Base-by-base conservation (phyloP, 2,329 filamentous ascomycete species). In the Lasiodiplodia theobromae region DNA sequence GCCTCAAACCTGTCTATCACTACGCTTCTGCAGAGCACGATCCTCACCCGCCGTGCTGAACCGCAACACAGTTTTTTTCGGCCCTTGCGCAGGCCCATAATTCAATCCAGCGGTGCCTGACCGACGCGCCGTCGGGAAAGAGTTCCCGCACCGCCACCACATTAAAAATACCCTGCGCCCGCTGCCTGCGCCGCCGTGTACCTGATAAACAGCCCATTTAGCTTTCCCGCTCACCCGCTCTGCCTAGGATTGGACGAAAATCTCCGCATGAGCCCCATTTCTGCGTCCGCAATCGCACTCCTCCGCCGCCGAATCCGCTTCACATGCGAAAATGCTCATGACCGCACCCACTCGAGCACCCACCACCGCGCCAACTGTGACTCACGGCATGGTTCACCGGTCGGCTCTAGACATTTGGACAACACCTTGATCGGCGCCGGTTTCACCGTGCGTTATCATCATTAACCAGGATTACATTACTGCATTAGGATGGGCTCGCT, bases 71-170 rank as follows among this genome's bases (percentile, higher is more conserved):
- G 31, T 12, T 44, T 67, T 60, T 58, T 51, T 44, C 12, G 16
- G 21, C 28, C 40, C 56, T 53, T 67, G 38, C 53, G 40, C 28
- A 44, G 53, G 28, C 44, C 54, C 65, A 60, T 53, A 52, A 52
- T 67, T 60, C 65, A 44, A 51, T 25, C 65, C 28, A 25, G 18
- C 23, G 40, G 54, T n/a, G 54, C 40, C 65, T 28, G 47, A 58
- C 44, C 34, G n/a, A 25, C 21, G 51, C 37, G 18, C 54, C 31
- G 44, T 60, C 65, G 65, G 65, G 56, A 67, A 67, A 57, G 53
- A 67, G 65, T 51, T 67, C 65, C 65, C 65, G 65, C 54, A 52
- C 53, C 40, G 44, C 65, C 53, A 67, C 54, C 52, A 58, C 40
- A 34, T 51, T 51, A 44, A 60, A 47, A 44, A 28, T 60, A 44